Conservation (phyloP, 2,329 filamentous ascomycete genomes). For the Fusarium tuaranense region DNA sequence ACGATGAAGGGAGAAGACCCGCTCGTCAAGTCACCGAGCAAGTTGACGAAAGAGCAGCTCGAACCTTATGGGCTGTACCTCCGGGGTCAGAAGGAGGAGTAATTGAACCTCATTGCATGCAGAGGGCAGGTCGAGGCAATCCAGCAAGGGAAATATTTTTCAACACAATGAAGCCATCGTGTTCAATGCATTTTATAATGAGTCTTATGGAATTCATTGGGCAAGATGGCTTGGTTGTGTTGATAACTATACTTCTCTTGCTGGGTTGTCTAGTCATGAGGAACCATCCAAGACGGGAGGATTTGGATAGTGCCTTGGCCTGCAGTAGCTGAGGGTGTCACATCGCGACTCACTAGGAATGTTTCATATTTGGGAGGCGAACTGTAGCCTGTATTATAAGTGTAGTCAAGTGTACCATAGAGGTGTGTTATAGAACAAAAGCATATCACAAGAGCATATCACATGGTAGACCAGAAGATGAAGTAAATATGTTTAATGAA, state of each 20-base stretch:
- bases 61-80: conserved; percentile 60
- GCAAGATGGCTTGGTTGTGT: no score
- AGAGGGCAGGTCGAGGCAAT: no score
- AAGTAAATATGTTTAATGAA: neutral
- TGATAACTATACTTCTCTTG: no score
- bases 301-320: neutral
- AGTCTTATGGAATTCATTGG: no score
- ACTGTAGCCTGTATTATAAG: conserved; percentile 29
- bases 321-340: neutral
- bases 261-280: neutral
- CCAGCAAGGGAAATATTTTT: no score
- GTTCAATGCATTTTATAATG: no score
- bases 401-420: conserved; percentile 14
- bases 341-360: conserved; percentile 15
- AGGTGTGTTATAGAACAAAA: neutral
- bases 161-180: no score
- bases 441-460: neutral
- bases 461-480: neutral
- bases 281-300: neutral
- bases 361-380: neutral
- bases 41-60: conserved; percentile 69
- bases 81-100: neutral
- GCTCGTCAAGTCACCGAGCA: conserved; percentile 82
- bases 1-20: conserved; percentile 89
- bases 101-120: no score